Evolutionary conservation across 768 basidiomycete species (phyloP), one percentile per base, ranked within the genome.

Genomic region (Pulveroboletus frians): DNA sequence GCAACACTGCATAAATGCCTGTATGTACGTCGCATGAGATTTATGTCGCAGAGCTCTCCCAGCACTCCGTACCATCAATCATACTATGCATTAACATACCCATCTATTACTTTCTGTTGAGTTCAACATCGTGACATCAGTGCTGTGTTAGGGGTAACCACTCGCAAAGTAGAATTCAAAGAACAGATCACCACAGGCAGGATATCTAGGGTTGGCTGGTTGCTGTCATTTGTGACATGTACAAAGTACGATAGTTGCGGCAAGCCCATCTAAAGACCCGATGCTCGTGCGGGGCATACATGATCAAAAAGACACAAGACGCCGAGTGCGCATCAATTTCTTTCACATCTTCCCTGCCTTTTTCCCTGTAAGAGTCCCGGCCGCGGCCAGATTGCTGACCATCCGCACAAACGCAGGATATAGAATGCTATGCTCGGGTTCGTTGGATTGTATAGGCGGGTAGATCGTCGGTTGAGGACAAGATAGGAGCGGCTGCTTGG

Each of bases 1-100:
- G 77, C 40, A 78, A 73, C 49, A 75, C 83, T 43, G 70, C 81
- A 66, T 88, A 77, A 79, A 69, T 38, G 18, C 37, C 6, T 39
- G 36, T 47, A 47, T 50, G 47, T 46, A 49, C 48, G 32, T 21
- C 37, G 39, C 52, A 26, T 35, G 47, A 23, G 20, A 41, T 36
- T 32, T 32, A 39, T 47, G 39, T 42, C 18, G 9, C 31, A 48
- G 21, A 34, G 15, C 40, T 39, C 17, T 49, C 17, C 30, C 17
- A 17, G 6, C 40, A 17, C 30, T 40, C 6, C 52, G 39, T 43
- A 45, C 32, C 10, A 20, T 35, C 27, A 17, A 39, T 27, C 40
- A 39, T 26, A 37, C n/a, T 27, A 49, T 56, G 46, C 38, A 45
- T 43, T 3, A 17, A 36, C 40, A 49, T 44, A 43, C 34, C 30